Percentiles rank a stretch among this genome's conserved stretches.
Evolutionary conservation across 176 grass and related monocot species (phyloP).

Genomic region (Olyra latifolia): DNA sequence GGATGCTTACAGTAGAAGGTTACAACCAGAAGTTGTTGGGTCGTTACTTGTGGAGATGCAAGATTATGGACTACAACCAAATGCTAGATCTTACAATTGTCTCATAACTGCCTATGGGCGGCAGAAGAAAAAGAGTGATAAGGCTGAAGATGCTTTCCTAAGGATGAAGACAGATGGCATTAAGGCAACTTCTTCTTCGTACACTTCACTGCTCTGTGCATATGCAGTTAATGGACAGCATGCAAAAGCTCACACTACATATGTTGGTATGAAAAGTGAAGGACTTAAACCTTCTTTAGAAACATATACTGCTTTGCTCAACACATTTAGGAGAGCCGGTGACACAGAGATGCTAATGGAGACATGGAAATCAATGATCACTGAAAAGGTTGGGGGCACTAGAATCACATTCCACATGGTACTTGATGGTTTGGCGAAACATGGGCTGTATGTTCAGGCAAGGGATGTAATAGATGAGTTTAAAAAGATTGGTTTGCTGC

Average conservation of each 20-base stretch:
- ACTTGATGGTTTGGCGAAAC: constrained; percentile 83
- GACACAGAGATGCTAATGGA: constrained; percentile 64
- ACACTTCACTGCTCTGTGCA: constrained; percentile 70
- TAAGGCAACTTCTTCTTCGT: constrained; percentile 60
- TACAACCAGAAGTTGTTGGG: constrained; percentile 78
- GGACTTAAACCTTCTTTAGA: constrained; percentile 74
- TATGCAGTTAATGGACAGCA: constrained; percentile 64
- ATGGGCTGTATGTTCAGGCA: constrained; percentile 81
- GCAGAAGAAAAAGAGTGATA: constrained; percentile 78
- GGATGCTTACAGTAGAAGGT: constrained; percentile 87
- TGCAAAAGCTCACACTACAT: constrained; percentile 59
- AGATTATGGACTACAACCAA: constrained; percentile 60
- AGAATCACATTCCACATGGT: constrained; percentile 70
- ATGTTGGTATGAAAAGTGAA: constrained; percentile 74
- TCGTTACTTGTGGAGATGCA: constrained; percentile 69
- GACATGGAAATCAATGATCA: constrained; percentile 81
- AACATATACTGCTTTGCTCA: constrained; percentile 68
- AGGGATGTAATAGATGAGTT: constrained; percentile 81
- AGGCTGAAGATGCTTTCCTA: constrained; percentile 78
- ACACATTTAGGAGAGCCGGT: constrained; percentile 69
- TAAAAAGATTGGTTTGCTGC: constrained; percentile 62
- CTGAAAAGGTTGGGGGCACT: constrained; percentile 59
- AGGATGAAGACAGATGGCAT: constrained; percentile 76
- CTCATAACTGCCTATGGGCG: constrained; percentile 77
- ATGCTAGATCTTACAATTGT: constrained; percentile 70